A percentile compares a stretch with the other conserved stretches of the same genome.
phyloP scores from a whole-genome alignment of 257 asterid species.

The Vinca minor region DNA sequence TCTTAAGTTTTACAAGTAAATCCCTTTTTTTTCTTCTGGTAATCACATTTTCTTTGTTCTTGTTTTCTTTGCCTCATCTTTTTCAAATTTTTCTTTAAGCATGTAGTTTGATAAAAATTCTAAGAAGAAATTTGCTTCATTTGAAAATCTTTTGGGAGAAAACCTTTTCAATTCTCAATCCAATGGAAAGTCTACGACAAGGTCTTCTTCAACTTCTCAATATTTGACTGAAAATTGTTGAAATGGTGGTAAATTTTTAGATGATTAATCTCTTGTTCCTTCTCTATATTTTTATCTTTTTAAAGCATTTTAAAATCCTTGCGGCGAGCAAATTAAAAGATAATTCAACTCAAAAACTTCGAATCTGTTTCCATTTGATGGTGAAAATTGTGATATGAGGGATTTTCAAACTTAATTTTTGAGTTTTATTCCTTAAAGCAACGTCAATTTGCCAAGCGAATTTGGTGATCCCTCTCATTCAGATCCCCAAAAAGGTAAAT shows the following conservation, averaged over 20 bases:
- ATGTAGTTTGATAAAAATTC: neutral
- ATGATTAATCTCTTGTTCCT: neutral
- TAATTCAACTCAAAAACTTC: constrained; percentile 2
- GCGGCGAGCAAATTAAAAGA: constrained; percentile 10
- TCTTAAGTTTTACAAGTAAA: neutral
- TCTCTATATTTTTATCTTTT: constrained; percentile 18
- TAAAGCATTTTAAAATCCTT: constrained; percentile 34
- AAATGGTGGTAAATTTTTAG: neutral
- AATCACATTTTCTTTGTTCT: neutral
- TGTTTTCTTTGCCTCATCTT: neutral
- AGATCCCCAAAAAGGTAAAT: constrained; percentile 5
- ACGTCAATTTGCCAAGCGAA: neutral
- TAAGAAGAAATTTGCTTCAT: neutral
- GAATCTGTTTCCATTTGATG: neutral
- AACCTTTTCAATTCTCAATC: neutral
- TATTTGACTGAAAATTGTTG: neutral
- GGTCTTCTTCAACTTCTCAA: neutral
- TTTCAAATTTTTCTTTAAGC: neutral
- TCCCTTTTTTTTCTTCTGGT: neutral
- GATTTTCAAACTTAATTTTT: neutral
- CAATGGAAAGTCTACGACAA: neutral
- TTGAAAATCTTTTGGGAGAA: neutral
- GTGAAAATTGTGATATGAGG: neutral
- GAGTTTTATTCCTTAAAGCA: neutral
- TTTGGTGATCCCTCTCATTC: constrained; percentile 10